Percentiles rank a stretch among this genome's conserved stretches.
Evolutionary conservation across 2,329 filamentous ascomycete species (phyloP).

Genomic region (Hypomyces perniciosus): DNA sequence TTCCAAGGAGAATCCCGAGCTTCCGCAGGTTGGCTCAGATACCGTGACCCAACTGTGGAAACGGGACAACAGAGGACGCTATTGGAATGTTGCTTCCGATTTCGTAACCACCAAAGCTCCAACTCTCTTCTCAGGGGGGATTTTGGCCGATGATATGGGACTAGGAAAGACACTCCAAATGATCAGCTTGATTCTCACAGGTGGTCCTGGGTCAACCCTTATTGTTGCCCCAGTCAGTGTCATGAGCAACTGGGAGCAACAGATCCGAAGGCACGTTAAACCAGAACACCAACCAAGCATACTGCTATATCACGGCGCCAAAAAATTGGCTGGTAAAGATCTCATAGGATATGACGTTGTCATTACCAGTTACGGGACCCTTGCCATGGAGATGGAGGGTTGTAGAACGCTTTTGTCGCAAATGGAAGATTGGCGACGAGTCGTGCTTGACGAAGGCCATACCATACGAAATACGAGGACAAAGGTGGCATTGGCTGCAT

Average conservation of each 20-base stretch:
- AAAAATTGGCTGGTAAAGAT: conserved; percentile 49
- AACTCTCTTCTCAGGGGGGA: conserved; percentile 68
- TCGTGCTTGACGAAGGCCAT: conserved; percentile 81
- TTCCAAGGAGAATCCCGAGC: conserved; percentile 63
- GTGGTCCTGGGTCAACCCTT: conserved; percentile 57
- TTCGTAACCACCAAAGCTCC: conserved; percentile 56
- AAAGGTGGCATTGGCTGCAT: conserved; percentile 64
- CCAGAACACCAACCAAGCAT: conserved; percentile 57
- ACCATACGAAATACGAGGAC: conserved; percentile 72
- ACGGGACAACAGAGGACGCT: conserved; percentile 39
- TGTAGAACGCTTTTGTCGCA: conserved; percentile 1
- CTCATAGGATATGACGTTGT: conserved; percentile 67
- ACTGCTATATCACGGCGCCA: conserved; percentile 67
- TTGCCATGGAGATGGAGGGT: conserved; percentile 58
- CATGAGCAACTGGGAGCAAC: conserved; percentile 85
- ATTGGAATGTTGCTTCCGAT: conserved; percentile 56
- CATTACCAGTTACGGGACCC: conserved; percentile 76
- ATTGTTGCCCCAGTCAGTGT: conserved; percentile 79
- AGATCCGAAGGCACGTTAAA: conserved; percentile 67
- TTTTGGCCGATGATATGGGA: conserved; percentile 87
- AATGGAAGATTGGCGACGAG: conserved; percentile 61
- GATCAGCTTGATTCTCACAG: conserved; percentile 67
- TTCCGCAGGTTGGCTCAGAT: conserved; percentile 52
- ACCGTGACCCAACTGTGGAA: conserved; percentile 74
- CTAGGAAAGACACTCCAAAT: conserved; percentile 84